Evolutionary conservation across 2,329 filamentous ascomycete genomes (phyloP), one percentile per base, ranked within the genome.

Genomic region (Elsinoe batatas): DNA sequence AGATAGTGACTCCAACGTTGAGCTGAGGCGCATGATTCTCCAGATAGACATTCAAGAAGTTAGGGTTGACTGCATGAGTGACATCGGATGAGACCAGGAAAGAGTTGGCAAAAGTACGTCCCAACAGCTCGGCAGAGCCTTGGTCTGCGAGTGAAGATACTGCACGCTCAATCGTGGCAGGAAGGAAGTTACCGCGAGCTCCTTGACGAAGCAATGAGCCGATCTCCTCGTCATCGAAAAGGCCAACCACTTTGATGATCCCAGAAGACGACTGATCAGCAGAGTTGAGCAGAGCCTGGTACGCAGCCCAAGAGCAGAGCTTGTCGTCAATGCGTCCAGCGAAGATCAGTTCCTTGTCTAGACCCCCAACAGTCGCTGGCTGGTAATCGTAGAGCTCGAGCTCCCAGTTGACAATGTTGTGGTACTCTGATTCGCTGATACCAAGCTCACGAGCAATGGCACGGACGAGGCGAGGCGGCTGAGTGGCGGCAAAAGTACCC

Each of bases 161-260:
- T 56, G 90, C 82, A 59, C 91, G 87, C 72, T 94, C 88, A 57
- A 97, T 80, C 20, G 85, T 80, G 36, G 80, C 78, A 38, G 88
- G 86, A 57, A 97, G 79, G 75, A 96, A 94, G 75, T 96, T 97
- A 56, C 88, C 84, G 54, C 81, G 79, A 5, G 93, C 93, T 58
- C 93, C 93, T 73, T 97, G 91, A 56, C 91, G 87, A 51, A 96
- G 81, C 7, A 89, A 77, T 22, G 87, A 94, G 58, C 93, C 93
- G 59, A 98, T 95, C 71, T 98, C 93, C 71, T 98, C 93, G 65
- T 96, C 87, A 67, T 97, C 93, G 66, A 97, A 97, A 64, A 96
- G 84, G n/a, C 86, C 90, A 35, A 93, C 88, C 56, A 96, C 77
- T 72, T 94, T 94, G 71, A 97, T 83, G 54, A 85, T 80, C 12